Conservation (phyloP, 805 yeast genomes). For the Saturnispora quitensis region DNA sequence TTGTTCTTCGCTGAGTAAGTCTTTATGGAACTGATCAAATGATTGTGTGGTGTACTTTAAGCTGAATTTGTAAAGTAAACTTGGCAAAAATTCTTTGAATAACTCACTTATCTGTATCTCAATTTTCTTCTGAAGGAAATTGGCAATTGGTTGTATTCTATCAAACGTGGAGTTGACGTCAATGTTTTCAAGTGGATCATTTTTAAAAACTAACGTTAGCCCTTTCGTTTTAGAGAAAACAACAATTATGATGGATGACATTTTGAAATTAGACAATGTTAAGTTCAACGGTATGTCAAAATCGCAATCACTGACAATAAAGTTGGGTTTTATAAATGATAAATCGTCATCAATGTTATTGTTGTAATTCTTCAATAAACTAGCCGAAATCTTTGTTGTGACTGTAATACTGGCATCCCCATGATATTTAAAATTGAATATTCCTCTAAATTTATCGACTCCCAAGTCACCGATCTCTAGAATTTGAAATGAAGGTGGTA, state of each 20-base stretch:
- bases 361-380: conserved; percentile 61
- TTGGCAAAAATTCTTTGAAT: conserved; percentile 77
- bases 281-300: conserved; percentile 74
- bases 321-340: conserved; percentile 54
- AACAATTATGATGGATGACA: conserved; percentile 75
- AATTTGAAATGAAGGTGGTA: conserved; percentile 68
- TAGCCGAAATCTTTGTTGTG: conserved; percentile 76
- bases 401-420: conserved; percentile 73
- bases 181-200: conserved; percentile 80
- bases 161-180: conserved; percentile 83
- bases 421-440: conserved; percentile 63
- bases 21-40: conserved; percentile 30
- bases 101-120: conserved; percentile 72
- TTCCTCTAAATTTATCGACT: conserved; percentile 68
- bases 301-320: conserved; percentile 54
- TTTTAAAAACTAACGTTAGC: conserved; percentile 75
- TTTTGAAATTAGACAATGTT: conserved; percentile 58
- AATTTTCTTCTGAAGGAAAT: conserved; percentile 71
- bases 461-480: conserved; percentile 78
- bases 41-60: conserved; percentile 47
- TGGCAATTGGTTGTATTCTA: conserved; percentile 73
- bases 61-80: conserved; percentile 66
- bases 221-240: conserved; percentile 80
- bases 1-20: conserved; percentile 25
- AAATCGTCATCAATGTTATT: conserved; percentile 21